These are phyloP conservation scores for Cercospora sp. DNA, from an alignment of 2,329 filamentous ascomycete genomes.

Conservation along the genomic window DNA sequence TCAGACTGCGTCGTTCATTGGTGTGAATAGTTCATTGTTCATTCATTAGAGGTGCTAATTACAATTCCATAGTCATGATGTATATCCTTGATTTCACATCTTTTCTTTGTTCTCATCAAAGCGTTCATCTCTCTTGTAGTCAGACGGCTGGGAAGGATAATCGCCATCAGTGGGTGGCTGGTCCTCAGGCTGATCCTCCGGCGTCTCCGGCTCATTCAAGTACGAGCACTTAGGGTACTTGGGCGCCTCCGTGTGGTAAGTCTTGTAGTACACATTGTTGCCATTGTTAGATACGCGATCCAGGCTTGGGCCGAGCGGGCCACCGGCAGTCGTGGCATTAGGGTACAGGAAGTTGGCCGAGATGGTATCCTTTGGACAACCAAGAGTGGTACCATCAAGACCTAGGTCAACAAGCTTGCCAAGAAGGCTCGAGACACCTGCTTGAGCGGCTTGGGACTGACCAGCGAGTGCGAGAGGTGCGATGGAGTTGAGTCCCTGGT, in stretches of 20 bases:
- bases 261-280: constrained; percentile 42
- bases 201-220: background rate
- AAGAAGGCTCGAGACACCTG: constrained; percentile 36
- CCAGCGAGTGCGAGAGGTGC: constrained; percentile 39
- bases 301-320: constrained; percentile 35
- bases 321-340: constrained; percentile 34
- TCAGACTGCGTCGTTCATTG: background rate
- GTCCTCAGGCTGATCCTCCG: background rate
- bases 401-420: constrained; percentile 36
- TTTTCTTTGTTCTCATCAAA: background rate
- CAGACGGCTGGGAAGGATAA: background rate
- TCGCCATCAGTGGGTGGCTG: background rate
- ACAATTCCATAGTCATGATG: background rate
- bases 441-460: constrained; percentile 28
- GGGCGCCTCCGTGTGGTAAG: constrained; percentile 38
- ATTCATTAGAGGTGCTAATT: background rate
- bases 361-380: constrained; percentile 37
- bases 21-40: background rate
- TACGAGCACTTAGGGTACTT: constrained; percentile 28
- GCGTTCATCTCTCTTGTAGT: background rate
- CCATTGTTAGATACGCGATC: constrained; percentile 34
- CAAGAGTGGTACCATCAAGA: constrained; percentile 37
- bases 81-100: background rate
- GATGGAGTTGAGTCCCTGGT: constrained; percentile 42
- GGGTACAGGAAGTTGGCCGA: constrained; percentile 39